Conservation (phyloP, 2,329 filamentous ascomycete species). For the Sclerotinia spermophila region DNA sequence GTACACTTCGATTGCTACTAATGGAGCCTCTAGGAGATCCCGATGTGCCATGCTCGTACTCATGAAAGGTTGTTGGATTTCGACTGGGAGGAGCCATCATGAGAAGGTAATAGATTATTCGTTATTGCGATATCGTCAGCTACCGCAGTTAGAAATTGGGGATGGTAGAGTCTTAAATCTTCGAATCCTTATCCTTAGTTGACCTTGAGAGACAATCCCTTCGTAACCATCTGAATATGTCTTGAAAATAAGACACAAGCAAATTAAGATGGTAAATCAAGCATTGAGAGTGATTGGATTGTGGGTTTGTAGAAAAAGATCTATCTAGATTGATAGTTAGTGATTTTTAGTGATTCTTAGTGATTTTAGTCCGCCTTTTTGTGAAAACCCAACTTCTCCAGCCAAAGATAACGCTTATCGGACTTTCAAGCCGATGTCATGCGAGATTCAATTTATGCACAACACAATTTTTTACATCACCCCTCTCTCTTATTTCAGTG, state of each 20-base stretch:
- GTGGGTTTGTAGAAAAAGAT: neutral
- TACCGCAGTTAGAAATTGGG: neutral
- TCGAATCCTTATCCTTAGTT: neutral
- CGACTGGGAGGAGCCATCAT: conserved; percentile 15
- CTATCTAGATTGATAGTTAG: neutral
- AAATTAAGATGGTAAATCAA: conserved; percentile 3
- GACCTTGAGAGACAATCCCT: neutral
- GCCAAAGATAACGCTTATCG: conserved; percentile 4
- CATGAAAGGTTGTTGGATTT: conserved; percentile 35
- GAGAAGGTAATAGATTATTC: neutral
- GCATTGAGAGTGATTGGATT: neutral
- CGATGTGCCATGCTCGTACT: conserved; percentile 37
- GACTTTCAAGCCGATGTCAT: neutral
- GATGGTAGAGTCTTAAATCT: neutral
- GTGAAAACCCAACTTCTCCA: neutral
- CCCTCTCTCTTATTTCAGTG: neutral
- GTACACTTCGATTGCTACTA: conserved; percentile 33
- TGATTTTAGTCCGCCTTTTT: conserved; percentile 7
- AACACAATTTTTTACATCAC: neutral
- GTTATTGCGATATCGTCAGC: neutral
- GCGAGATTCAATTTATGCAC: conserved; percentile 1
- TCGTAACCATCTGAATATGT: neutral
- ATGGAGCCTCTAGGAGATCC: conserved; percentile 32
- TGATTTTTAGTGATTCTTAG: neutral
- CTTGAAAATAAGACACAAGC: neutral